Evolutionary conservation across 2,329 filamentous ascomycete species (phyloP).

Genomic region (Cephalotrichum gorgonifer): DNA sequence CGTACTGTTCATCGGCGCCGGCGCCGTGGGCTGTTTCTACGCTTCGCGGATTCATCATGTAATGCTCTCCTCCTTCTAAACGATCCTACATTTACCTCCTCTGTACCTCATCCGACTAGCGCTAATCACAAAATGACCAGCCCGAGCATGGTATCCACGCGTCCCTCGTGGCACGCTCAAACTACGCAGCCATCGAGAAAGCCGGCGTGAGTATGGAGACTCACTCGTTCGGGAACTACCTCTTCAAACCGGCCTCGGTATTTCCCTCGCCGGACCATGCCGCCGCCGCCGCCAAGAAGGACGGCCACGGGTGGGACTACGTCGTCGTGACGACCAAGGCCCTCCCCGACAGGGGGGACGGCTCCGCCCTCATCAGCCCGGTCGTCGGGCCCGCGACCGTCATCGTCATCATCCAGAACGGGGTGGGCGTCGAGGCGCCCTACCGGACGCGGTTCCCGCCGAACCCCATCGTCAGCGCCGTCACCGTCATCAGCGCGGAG

Average conservation of each 20-base stretch:
- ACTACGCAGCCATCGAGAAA: conserved; percentile 53
- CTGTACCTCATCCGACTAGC: background rate
- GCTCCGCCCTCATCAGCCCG: conserved; percentile 50
- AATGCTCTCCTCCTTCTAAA: too few species aligned
- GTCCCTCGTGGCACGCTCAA: conserved; percentile 64
- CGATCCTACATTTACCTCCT: background rate
- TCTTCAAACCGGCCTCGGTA: conserved; percentile 50
- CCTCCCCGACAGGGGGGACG: conserved; percentile 52
- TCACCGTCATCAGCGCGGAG: conserved; percentile 59
- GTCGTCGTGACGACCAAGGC: conserved; percentile 63
- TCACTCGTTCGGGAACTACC: conserved; percentile 56
- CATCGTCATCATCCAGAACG: conserved; percentile 62
- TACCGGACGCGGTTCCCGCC: conserved; percentile 52
- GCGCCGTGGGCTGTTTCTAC: conserved; percentile 64
- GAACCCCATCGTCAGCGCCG: conserved; percentile 53
- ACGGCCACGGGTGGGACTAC: conserved; percentile 36
- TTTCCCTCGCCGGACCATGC: conserved; percentile 53
- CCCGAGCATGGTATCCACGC: conserved; percentile 43
- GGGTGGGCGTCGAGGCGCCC: conserved; percentile 58
- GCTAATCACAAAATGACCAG: conserved; percentile 17
- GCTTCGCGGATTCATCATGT: conserved; percentile 56
- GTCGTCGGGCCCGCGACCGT: conserved; percentile 43
- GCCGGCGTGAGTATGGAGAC: conserved; percentile 56
- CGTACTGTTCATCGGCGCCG: conserved; percentile 59
- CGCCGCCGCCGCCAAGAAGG: conserved; percentile 15